Evolutionary conservation across 2,329 filamentous ascomycete species (phyloP), one percentile per base, ranked within the genome.

Genomic region (Microsporum ferrugineum): DNA sequence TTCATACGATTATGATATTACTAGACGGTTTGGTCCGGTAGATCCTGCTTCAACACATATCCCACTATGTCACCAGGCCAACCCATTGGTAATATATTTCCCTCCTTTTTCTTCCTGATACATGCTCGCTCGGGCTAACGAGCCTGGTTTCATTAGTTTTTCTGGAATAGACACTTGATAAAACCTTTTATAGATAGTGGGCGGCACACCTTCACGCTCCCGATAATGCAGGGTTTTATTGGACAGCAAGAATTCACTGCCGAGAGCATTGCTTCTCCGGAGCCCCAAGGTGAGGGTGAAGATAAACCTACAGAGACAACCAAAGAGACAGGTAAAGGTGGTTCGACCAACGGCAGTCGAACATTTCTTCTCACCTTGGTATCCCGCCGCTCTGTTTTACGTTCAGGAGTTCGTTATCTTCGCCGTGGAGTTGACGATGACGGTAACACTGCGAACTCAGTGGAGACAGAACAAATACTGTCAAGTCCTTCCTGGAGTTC

Each of bases 401-500:
- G 94, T 47, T 91, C 92, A 23, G 94, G 94, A 1, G 77, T 97
- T 33, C 84, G 94, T 60, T 99, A 99, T 73, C 79, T 96, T 2
- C 87, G 94, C 7, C 86, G 94, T 31, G 94, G 94, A 5, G 84
- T 96, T 27, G 91, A 99, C 67, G 91, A 97, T 62, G 84, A 91
- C 62, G 94, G 94, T 0, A 86, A 88, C 67, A 85, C 88, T 3
- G 94, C 94, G 17, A 99, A 99, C 69, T 86, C 81, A 33, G 92
- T 97, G 23, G 94, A 99, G 76, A 96, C 92, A 0, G 94, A 99
- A 71, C 94, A 99, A 73, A 87, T 99, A 7, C 79, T 99, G 2
- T 94, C 89, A 0, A 82, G 83, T 0, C 78, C 84, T 1, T 79
- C 80, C 0, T 91, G 88, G 84, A 80, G 84, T 17, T 70, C 80